Evolutionary conservation across 495 filamentous ascomycete species (phyloP), one percentile per base, ranked within the genome.

Genomic region (Podospora bellae-mahoneyi): DNA sequence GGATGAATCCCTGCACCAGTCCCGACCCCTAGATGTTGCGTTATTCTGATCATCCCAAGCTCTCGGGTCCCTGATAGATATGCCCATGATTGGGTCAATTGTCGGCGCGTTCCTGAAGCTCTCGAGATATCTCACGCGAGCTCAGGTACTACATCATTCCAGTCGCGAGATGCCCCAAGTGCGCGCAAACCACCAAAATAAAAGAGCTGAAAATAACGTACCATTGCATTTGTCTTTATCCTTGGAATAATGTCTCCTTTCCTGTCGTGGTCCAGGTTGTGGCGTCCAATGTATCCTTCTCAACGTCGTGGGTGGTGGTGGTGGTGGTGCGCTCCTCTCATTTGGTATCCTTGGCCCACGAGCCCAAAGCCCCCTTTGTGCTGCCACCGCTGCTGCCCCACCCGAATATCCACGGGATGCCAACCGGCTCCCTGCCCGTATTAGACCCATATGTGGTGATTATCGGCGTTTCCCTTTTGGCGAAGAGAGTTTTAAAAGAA

Each of bases 341-440:
- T 48, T 48, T 48, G 39, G 39, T 48, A 48, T 48, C 39, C 39
- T 48, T 48, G 39, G 39, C 39, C 39, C 39, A 16, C 39, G 39
- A 13, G 39, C 57, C 64, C 27, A 65, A 65, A 30, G n/a, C 64
- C 32, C 60, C 26, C 27, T 62, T 32, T 18, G 64, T 26, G 53
- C 39, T 10, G 39, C 53, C 64, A 13, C n/a, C 18, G 55, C 23
- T 58, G 23, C 55, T 58, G 55, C 19, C 18, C 55, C 23, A 1
- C n/a, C 23, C 4, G n/a, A 20, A 5, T 19, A 19, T 58, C 55
- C 55, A 58, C 23, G 55, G n/a, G 55, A 19, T 26, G 55, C 55
- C 55, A 58, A 58, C 10, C 55, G 55, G 55, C 55, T 15, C 55
- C 55, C 55, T 18, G 55, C 55, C 13, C 23, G n/a, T 26, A 58